Base-by-base conservation (phyloP, 257 asterid species). In the Scutellaria galericulata region DNA sequence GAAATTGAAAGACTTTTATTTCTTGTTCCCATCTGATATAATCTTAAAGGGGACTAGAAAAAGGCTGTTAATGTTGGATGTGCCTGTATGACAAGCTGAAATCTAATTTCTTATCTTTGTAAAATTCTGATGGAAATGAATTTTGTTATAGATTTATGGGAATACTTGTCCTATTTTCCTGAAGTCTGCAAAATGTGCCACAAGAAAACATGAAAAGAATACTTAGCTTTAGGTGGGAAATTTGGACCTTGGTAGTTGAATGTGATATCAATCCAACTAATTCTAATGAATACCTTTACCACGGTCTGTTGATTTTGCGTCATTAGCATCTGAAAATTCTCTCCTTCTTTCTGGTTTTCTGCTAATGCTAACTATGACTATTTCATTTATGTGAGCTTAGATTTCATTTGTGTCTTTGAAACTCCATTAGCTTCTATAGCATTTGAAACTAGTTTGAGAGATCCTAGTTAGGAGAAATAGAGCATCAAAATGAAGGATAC, bases 271-370 rank as follows among this genome's bases (percentile, higher is more conserved):
- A 40, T 13, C 10, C 10, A 13, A 59, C 27, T 22, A 37, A 41
- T 37, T 66, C n/a, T 58, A 12, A 9, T 15, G 9, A 10, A 48
- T 61, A 15, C 42, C 39, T 22, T 50, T 42, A 10, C 47, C 22
- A 15, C 59, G 31, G 13, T 1, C 10, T 37, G 0, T 27, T 31
- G 4, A 14, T 15, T 20, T 55, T 13, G 72, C 46, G 46, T 53
- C 41, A 42, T 63, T 14, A 41, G 20, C 63, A 73, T 52, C 66
- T 7, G 9, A 55, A 45, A 45, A 12, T 66, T 57, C 6, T 45
- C 47, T 57, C 59, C 59, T 57, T 35, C 14, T 45, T 44, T 46
- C 50, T 66, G 47, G 42, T 71, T 71, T 31, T 47, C 18, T 8
- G 7, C 46, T 60, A 24, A 24, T 24, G 27, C 27, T 24, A 24